phyloP scores from a whole-genome alignment of 164 flowering plant genomes.

The Magnolia officinalis region DNA sequence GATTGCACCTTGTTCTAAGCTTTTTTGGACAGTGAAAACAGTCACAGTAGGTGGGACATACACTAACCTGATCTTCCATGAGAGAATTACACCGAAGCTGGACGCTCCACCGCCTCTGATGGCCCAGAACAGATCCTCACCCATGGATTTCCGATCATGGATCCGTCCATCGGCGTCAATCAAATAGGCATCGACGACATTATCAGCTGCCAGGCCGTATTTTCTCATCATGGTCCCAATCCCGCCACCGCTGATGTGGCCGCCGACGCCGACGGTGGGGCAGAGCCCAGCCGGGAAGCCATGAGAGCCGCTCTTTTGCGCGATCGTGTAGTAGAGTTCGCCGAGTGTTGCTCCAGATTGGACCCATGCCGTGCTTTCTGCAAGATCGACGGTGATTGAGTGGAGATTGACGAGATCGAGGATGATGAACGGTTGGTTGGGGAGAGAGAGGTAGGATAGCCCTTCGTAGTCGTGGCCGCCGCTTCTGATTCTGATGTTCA shows the following conservation, averaged over 20 bases:
- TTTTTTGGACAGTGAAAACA: constrained; percentile 15
- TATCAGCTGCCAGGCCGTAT: constrained; percentile 15
- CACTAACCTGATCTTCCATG: constrained; percentile 14
- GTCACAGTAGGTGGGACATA: constrained; percentile 10
- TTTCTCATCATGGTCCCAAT: constrained; percentile 16
- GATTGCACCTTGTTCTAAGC: constrained; percentile 21
- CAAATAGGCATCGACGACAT: constrained; percentile 24
- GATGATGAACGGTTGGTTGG: constrained; percentile 18
- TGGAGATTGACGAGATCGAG: constrained; percentile 25
- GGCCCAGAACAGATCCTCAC: constrained; percentile 15
- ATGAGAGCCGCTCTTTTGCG: constrained; percentile 15
- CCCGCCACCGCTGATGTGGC: constrained; percentile 17
- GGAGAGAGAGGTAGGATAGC: constrained; percentile 22
- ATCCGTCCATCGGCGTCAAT: constrained; percentile 23
- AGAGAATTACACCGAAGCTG: constrained; percentile 9
- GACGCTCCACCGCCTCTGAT: constrained; percentile 13
- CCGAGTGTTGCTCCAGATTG: constrained; percentile 32
- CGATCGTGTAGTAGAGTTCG: constrained; percentile 31
- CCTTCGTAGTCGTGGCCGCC: constrained; percentile 43
- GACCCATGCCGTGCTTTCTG: constrained; percentile 25
- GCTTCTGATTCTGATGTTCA: constrained; percentile 25
- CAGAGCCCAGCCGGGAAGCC: constrained; percentile 24
- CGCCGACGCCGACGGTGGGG: constrained; percentile 14
- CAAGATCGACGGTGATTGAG: constrained; percentile 15
- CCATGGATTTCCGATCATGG: constrained; percentile 16